These are phyloP conservation scores for Selaginella tamariscina DNA, from an alignment of 75 land plant genomes.

Conservation along the genomic window DNA sequence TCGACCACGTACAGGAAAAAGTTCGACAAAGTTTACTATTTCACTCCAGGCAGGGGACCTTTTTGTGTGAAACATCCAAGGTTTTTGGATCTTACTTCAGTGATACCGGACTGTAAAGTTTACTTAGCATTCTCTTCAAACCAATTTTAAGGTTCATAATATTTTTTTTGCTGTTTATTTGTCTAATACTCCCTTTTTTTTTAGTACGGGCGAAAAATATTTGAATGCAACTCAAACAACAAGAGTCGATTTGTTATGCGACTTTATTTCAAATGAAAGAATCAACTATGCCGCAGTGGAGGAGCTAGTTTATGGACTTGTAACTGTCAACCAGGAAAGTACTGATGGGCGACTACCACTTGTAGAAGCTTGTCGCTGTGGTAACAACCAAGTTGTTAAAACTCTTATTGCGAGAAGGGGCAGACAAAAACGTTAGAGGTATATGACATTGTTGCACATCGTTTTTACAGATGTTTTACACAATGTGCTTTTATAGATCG, in stretches of 20 bases:
- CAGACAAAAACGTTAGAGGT: not conserved
- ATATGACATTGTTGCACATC: conserved; percentile 1
- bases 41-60: not conserved
- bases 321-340: not conserved
- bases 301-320: not conserved
- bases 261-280: not conserved
- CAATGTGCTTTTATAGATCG: not conserved
- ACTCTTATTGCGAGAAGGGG: conserved; percentile 1
- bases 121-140: conserved; percentile 2
- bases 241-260: conserved; percentile 1
- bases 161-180: not conserved
- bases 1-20: not conserved
- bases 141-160: not conserved
- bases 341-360: conserved; percentile 3
- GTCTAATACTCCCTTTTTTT: not conserved
- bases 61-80: not conserved
- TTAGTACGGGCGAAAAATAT: conserved; percentile 1
- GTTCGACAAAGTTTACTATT: not conserved
- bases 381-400: not conserved
- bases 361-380: conserved; percentile 3
- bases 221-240: not conserved
- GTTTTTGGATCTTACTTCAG: conserved; percentile 1
- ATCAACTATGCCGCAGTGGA: not conserved
- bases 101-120: not conserved
- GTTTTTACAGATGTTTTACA: conserved; percentile 1